Evolutionary conservation across 305 asterid genomes (phyloP).

Genomic region (Striga hermonthica): DNA sequence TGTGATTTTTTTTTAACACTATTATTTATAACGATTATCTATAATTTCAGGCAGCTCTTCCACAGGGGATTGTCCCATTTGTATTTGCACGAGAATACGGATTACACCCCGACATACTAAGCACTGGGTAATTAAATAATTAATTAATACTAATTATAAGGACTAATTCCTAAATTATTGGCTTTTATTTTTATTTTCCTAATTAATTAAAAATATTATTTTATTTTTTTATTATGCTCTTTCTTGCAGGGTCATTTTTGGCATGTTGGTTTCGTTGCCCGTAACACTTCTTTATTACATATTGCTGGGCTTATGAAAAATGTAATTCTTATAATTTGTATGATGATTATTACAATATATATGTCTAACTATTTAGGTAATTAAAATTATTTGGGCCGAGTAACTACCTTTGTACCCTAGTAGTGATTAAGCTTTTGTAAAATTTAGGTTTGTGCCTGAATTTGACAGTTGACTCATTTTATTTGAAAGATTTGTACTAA

Average conservation of each 20-base stretch:
- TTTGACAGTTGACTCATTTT: too few relatives aligned
- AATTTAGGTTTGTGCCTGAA: too few relatives aligned
- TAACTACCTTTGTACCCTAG: too few relatives aligned
- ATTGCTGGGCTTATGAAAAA: constrained; percentile 51
- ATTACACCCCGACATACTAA: constrained; percentile 63
- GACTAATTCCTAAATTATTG: background rate
- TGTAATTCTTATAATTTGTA: too few relatives aligned
- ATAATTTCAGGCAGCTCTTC: constrained; percentile 58
- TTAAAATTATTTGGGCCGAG: too few relatives aligned
- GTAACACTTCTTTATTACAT: constrained; percentile 64
- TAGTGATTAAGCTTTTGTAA: too few relatives aligned
- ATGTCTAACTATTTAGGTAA: too few relatives aligned
- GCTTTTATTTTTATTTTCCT: background rate
- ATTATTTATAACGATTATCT: too few relatives aligned
- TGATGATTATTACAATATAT: too few relatives aligned
- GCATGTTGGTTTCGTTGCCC: constrained; percentile 72
- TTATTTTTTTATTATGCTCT: background rate
- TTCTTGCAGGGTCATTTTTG: constrained; percentile 69
- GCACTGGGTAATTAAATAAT: constrained; percentile 73
- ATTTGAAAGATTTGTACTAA: too few relatives aligned
- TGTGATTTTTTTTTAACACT: too few relatives aligned
- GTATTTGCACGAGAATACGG: constrained; percentile 75
- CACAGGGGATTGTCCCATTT: constrained; percentile 74
- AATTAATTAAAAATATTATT: background rate
- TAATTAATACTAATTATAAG: background rate